phyloP scores from a whole-genome alignment of 208 protist species.

The Crithidia thermophila region DNA sequence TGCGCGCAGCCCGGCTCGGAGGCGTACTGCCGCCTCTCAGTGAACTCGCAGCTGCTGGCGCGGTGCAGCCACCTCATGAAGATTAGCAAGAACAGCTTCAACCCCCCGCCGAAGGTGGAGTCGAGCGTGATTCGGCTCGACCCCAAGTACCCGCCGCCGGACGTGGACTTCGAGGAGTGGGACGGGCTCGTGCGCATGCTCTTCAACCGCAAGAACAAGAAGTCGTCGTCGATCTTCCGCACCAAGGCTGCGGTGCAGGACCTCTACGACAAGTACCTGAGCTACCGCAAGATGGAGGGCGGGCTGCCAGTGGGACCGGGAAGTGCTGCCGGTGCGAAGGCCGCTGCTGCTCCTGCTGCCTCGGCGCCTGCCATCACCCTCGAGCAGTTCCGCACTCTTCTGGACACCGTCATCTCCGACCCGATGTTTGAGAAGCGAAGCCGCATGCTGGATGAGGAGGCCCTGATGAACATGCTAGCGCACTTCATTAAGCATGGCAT shows the following conservation, averaged over 20 bases:
- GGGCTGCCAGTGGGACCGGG: conserved; percentile 17
- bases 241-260: conserved; percentile 77
- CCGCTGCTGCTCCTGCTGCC: not conserved
- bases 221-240: conserved; percentile 97
- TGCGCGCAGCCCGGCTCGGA: conserved; percentile 97
- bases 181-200: conserved; percentile 98
- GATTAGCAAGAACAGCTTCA: conserved; percentile 99
- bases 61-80: conserved; percentile 99
- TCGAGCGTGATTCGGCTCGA: conserved; percentile 98
- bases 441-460: conserved; percentile 76
- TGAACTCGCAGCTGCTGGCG: conserved; percentile 99
- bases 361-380: conserved; percentile 25
- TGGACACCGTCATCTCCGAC: conserved; percentile 74
- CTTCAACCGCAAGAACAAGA: conserved; percentile 99
- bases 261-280: conserved; percentile 84
- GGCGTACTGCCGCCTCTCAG: conserved; percentile 98
- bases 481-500: conserved; percentile 84
- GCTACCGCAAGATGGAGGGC: conserved; percentile 88
- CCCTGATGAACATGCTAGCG: conserved; percentile 78
- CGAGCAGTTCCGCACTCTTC: conserved; percentile 69
- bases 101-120: conserved; percentile 99
- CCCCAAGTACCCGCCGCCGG: conserved; percentile 96
- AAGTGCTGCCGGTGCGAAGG: conserved; percentile 1
- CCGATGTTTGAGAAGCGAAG: conserved; percentile 80
- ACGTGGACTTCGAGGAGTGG: conserved; percentile 99